Evolutionary conservation across 2,329 filamentous ascomycete species (phyloP).

Genomic region (Neonectria ditissima): DNA sequence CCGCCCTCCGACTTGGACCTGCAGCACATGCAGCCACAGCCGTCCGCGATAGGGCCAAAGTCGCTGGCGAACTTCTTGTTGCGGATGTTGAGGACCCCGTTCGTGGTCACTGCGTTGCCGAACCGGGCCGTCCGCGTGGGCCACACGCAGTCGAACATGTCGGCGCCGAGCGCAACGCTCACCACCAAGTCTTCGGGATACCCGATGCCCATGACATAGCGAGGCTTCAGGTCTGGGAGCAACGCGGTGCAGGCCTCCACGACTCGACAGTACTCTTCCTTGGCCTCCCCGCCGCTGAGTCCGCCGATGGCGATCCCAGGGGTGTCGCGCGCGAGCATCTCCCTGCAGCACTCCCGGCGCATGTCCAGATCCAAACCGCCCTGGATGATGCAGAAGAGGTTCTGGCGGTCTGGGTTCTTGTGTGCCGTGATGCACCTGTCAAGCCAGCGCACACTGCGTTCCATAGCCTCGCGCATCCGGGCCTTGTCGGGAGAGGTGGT

Average conservation of each 20-base stretch:
- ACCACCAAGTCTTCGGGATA: conserved; percentile 97
- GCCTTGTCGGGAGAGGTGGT: conserved; percentile 91
- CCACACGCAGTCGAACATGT: conserved; percentile 99
- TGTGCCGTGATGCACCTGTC: conserved; percentile 95
- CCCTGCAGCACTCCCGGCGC: conserved; percentile 82
- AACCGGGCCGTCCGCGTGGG: conserved; percentile 96
- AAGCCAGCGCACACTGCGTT: conserved; percentile 93
- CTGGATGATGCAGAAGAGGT: conserved; percentile 98
- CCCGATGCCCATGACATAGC: conserved; percentile 99
- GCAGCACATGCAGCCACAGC: conserved; percentile 85
- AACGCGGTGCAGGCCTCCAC: conserved; percentile 87
- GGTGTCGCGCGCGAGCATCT: conserved; percentile 91
- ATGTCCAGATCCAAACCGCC: conserved; percentile 91
- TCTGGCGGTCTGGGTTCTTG: conserved; percentile 83
- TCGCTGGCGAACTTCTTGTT: conserved; percentile 81
- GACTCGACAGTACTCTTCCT: conserved; percentile 90
- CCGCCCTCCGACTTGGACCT: conserved; percentile 73
- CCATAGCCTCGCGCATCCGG: conserved; percentile 94
- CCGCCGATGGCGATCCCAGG: conserved; percentile 97
- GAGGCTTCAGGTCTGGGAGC: conserved; percentile 90
- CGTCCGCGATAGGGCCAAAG: conserved; percentile 85
- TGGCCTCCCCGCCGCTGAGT: conserved; percentile 93
- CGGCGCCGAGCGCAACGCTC: conserved; percentile 91
- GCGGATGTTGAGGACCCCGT: conserved; percentile 86
- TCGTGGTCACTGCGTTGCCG: conserved; percentile 88